Evolutionary conservation across 768 basidiomycete species (phyloP), one percentile per base, ranked within the genome.

Genomic region (Collybia sp.): DNA sequence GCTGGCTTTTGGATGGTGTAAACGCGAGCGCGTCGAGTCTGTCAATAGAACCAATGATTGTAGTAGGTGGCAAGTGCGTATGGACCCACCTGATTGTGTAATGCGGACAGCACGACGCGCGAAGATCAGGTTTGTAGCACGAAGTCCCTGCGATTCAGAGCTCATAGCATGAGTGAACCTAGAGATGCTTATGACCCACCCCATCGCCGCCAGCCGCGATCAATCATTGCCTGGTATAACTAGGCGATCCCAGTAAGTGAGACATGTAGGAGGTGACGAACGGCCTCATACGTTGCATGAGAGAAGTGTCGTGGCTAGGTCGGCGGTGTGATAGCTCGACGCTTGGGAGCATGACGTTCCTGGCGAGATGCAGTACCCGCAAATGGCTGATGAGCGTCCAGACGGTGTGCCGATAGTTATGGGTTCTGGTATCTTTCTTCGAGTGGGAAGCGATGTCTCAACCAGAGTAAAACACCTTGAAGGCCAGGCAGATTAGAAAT

Each of bases 71-170:
- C 34, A 30, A 30, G 16, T 51, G 38, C 50, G 20, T 34, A 18
- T 40, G 20, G 40, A 50, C 41, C 25, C 25, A 88, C 92, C 80
- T 89, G 62, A 97, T 97, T 2, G 95, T 92, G 59, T 96, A 95
- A 53, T 93, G 88, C 1, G 94, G 91, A 60, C 95, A 98, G 60
- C 95, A 97, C 9, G 92, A 85, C 5, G 65, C 60, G 51, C 70
- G 76, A 63, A 94, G 70, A 62, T 94, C 83, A 3, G 93, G 93
- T 52, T 89, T 91, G 64, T 97, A 97, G 56, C 90, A 83, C 65
- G 83, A 93, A 20, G 68, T 71, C 3, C 77, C 77, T 77, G 40
- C 8, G 30, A 3, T 34, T 42, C 30, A 44, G 11, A 33, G 25
- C 12, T 31, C 30, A 11, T 44, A 12, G 16, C 30, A 12, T 8